Evolutionary conservation across 202 grass and related monocot genomes (phyloP).

Genomic region (Panicum hallii): DNA sequence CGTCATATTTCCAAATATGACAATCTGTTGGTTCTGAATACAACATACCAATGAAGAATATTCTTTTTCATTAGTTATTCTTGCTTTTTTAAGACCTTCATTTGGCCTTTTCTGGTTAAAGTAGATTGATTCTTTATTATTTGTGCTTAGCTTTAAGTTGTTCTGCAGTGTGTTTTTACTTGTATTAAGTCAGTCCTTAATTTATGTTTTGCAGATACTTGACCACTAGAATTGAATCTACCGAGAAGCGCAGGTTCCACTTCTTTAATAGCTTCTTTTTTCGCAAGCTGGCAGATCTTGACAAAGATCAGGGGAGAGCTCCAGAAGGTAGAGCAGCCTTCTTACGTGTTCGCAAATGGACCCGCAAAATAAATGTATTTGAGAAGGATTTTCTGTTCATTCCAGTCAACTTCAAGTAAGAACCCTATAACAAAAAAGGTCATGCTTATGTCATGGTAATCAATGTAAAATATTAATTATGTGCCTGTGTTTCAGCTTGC

Average conservation of each 20-base stretch:
- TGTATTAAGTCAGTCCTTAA: conserved; percentile 35
- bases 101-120: no score
- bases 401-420: conserved; percentile 98
- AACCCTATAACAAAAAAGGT: conserved; percentile 18
- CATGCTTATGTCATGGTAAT: conserved; percentile 34
- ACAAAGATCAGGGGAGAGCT: conserved; percentile 88
- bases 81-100: no score
- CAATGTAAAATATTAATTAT: conserved; percentile 35
- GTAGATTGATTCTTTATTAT: neutral
- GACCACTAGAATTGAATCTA: conserved; percentile 67
- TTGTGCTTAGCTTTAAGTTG: conserved; percentile 22
- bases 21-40: no score
- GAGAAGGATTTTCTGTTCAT: conserved; percentile 98
- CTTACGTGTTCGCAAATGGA: conserved; percentile 96
- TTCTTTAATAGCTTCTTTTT: conserved; percentile 99
- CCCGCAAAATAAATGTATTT: conserved; percentile 94
- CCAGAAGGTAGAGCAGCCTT: conserved; percentile 91
- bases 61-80: no score
- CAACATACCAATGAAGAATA: no score
- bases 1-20: no score
- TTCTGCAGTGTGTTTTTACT: conserved; percentile 25
- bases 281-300: conserved; percentile 95
- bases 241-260: conserved; percentile 64
- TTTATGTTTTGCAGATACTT: conserved; percentile 76
- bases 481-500: conserved; percentile 67